Base-by-base conservation (phyloP, 2,329 filamentous ascomycete species). In the Aspergillus brasiliensis region DNA sequence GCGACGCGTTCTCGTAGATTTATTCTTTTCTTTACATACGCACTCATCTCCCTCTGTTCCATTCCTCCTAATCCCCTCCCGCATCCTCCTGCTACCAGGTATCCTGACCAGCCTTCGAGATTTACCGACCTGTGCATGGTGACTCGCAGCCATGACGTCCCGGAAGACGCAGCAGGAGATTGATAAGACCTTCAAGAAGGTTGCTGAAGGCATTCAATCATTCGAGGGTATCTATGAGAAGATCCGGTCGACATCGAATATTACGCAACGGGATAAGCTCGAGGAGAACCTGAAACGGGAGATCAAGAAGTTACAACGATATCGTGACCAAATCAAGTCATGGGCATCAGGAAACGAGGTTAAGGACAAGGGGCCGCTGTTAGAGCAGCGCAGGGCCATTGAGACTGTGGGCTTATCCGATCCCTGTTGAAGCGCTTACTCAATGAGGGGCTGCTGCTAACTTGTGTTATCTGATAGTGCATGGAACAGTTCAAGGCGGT, bases 401-500 rank as follows among this genome's bases (percentile, higher is more conserved):
- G 95, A 99, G 84, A 97, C 93, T 82, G 94, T 98, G 68, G 59
- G 76, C 60, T 34, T 55, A 51, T 38, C 53, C 31, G 47, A 57
- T 58, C 52, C 55, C 56, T 57, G 48, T 34, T 51, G 53, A 42
- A 57, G 40, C 52, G 46, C 56, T 55, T 47, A 25, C 47, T 44
- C 44, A 40, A 54, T 48, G 48, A 46, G 51, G 25, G 37, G 48
- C 42, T 59, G 64, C 73, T 75, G 64, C 73, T 75, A 74, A 77
- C 65, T 34, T 27, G 48, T 48, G 51, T 56, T 55, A 52, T 55
- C 66, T 40, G 19, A 51, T 49, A 80, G 75, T 80, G 77, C 80
- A 99, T 99, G 95, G 95, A 99, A 81, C 92, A 92, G 72, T 99
- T 99, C 86, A 99, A 99, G 82, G 94, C 93, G n/a, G 95, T 99